Evolutionary conservation across 2,329 filamentous ascomycete species (phyloP).

Genomic region (Aspergillus tamarii): DNA sequence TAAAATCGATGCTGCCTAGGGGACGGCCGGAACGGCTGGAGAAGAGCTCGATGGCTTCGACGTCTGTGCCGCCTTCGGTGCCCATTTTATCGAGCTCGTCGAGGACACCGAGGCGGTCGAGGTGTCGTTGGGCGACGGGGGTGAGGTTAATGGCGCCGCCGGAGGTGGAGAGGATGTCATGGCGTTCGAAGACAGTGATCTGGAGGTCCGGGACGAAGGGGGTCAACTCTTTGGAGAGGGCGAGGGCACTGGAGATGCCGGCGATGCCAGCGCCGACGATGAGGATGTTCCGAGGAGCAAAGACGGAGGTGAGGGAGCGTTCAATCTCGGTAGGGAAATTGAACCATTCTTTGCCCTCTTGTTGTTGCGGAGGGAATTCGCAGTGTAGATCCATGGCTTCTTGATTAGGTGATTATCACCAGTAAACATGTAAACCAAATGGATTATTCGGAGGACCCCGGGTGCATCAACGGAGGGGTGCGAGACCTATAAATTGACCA

Average conservation of each 20-base stretch:
- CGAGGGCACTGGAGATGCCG: conserved; percentile 37
- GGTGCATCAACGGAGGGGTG: conserved; percentile 2
- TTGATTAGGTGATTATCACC: background rate
- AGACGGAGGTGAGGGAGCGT: conserved; percentile 13
- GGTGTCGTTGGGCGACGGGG: conserved; percentile 48
- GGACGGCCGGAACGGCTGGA: conserved; percentile 43
- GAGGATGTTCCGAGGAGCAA: conserved; percentile 30
- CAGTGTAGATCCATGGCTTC: conserved; percentile 11
- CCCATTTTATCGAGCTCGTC: conserved; percentile 42
- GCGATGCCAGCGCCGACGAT: conserved; percentile 41
- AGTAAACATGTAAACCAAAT: background rate
- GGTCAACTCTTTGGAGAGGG: conserved; percentile 36
- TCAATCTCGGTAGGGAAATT: conserved; percentile 9
- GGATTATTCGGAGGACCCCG: background rate
- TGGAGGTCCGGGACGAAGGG: conserved; percentile 37
- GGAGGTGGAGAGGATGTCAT: conserved; percentile 45
- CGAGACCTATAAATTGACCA: background rate
- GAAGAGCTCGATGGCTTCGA: conserved; percentile 46
- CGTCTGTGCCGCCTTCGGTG: conserved; percentile 42
- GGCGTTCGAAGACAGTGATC: conserved; percentile 46
- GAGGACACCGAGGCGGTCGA: conserved; percentile 46
- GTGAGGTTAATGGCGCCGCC: conserved; percentile 51
- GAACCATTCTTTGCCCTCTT: conserved; percentile 14
- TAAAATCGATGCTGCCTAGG: conserved; percentile 45
- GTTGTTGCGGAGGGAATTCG: conserved; percentile 10